A percentile compares a stretch with the other conserved stretches of the same genome.
phyloP scores from a whole-genome alignment of 805 yeast species.

The Candida yuanshanica region DNA sequence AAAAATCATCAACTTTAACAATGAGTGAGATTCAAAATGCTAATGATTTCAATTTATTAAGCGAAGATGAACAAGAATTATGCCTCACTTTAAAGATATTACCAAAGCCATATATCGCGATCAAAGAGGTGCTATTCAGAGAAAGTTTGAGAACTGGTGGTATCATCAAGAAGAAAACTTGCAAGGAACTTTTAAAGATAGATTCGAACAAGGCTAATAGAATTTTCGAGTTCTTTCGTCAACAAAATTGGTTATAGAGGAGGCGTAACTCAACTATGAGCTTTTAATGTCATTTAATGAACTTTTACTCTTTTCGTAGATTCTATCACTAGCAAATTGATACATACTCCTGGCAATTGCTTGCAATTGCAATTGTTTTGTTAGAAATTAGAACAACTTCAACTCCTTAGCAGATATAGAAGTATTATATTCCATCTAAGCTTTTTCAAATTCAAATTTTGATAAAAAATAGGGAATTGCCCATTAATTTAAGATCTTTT shows the following conservation, averaged over 20 bases:
- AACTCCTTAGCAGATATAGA: background rate
- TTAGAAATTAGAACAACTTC: background rate
- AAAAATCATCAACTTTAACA: slow-evolving; percentile 37
- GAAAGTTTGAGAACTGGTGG: slow-evolving; percentile 87
- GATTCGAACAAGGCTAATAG: slow-evolving; percentile 83
- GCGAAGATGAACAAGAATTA: slow-evolving; percentile 81
- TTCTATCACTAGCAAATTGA: background rate
- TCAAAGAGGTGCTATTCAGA: slow-evolving; percentile 83
- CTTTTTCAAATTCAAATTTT: slow-evolving; percentile 11
- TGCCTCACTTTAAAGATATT: slow-evolving; percentile 79
- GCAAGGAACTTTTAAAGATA: slow-evolving; percentile 76
- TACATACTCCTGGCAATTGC: too few relatives aligned
- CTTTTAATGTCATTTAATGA: background rate
- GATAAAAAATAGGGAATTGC: slow-evolving; percentile 31
- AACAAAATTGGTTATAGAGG: slow-evolving; percentile 76
- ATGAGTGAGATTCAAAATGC: slow-evolving; percentile 71
- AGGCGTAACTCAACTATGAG: too few relatives aligned
- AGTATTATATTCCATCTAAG: too few relatives aligned
- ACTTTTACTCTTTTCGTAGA: background rate
- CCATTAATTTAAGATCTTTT: slow-evolving; percentile 13
- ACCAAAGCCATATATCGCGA: slow-evolving; percentile 92
- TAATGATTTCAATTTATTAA: slow-evolving; percentile 74
- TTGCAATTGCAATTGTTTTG: background rate
- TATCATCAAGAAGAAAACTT: slow-evolving; percentile 69
- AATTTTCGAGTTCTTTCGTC: slow-evolving; percentile 86